Evolutionary conservation across 176 grass and related monocot species (phyloP), one percentile per base, ranked within the genome.

Genomic region (Aegilops sharonensis): DNA sequence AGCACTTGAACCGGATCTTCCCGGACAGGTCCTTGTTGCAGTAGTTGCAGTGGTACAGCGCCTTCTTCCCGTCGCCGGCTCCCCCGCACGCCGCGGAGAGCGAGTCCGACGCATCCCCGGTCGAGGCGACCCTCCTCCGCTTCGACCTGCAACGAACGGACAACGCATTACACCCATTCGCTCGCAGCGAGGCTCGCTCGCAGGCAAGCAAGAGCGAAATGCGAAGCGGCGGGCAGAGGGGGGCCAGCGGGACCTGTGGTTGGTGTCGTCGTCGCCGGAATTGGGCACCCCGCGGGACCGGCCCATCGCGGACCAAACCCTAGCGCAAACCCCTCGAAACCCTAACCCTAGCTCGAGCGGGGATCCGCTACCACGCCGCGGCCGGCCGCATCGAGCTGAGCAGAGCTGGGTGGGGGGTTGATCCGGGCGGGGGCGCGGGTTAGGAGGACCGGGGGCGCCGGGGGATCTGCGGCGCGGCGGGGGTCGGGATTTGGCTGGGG

Each of bases 11-110:
- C n/a, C 97, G 90, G 74, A 95, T 96, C 89, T 96, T 99, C 80
- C 97, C 97, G 9, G 97, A 99, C 17, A 99, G 95, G 73, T 99
- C 97, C 87, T 99, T 99, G 66, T 99, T 99, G 82, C 97, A 99
- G 88, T 99, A 99, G 68, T 99, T 99, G 85, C 97, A 99, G 83
- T 99, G 97, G 85, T 94, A 99, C 35, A 99, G 78, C 64, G 92
- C 97, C 77, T 99, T 98, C 88, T 98, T 99, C 65, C 97, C 97
- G 20, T 93, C 87, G 15, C 96, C 90, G 17, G 80, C 52, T 66
- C 74, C 90, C 64, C 82, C 87, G 64, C 86, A 88, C 7, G 36
- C 84, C 4, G 91, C 85, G 3, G 84, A 90, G 47, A 99, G 81
- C 21, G 90, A 83, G 64, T 99, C 97, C 64, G 89, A 63, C 18